phyloP scores from a whole-genome alignment of 164 flowering plant species.

The Annona squamosa region DNA sequence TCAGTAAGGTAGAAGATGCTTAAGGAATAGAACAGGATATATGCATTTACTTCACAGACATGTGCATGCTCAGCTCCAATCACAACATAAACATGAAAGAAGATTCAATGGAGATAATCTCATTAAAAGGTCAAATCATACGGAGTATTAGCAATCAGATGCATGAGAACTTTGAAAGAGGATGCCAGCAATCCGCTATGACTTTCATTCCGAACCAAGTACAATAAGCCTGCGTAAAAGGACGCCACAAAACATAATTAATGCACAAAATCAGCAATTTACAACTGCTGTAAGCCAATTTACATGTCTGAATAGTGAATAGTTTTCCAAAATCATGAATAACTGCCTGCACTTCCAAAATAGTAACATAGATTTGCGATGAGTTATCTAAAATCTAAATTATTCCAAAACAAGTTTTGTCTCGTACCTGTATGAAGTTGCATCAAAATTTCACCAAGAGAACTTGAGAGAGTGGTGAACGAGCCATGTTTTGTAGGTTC shows the following conservation, averaged over 20 bases:
- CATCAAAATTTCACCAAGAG: constrained; percentile 85
- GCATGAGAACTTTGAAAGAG: constrained; percentile 72
- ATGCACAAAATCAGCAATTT: not conserved
- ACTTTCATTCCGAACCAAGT: constrained; percentile 60
- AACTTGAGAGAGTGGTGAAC: constrained; percentile 72
- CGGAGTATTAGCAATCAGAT: constrained; percentile 86
- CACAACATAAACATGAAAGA: not conserved
- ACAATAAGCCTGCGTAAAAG: constrained; percentile 53
- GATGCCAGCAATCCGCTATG: constrained; percentile 60
- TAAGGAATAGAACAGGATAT: too few relatives aligned
- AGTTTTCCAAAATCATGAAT: not conserved
- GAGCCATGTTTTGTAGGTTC: constrained; percentile 67
- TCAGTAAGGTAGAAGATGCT: too few relatives aligned
- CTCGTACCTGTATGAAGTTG: constrained; percentile 77
- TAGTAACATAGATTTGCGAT: not conserved
- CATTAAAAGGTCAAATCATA: constrained; percentile 33
- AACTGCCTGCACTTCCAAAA: not conserved
- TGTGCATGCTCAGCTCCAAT: too few relatives aligned
- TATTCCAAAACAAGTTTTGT: not conserved
- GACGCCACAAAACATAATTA: not conserved
- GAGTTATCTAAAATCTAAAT: not conserved
- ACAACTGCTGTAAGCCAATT: not conserved
- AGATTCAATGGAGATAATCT: not conserved
- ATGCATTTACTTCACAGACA: too few relatives aligned
- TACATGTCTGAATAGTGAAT: not conserved